Evolutionary conservation across 2,329 filamentous ascomycete genomes (phyloP), one percentile per base, ranked within the genome.

Genomic region (Teratosphaeria pseudoeucalypti): DNA sequence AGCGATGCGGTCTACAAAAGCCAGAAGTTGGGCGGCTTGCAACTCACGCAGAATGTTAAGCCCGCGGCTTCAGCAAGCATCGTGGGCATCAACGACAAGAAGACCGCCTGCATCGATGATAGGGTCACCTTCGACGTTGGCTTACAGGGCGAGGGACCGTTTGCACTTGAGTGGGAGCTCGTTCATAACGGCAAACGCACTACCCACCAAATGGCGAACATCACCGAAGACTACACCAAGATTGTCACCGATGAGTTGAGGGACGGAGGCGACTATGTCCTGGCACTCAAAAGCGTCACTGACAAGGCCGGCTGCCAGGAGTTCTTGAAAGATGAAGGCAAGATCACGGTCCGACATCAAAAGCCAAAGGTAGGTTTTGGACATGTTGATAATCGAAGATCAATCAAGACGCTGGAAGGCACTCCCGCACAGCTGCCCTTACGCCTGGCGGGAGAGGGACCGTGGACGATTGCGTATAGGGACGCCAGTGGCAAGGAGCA

Each of bases 151-250:
- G 91, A 97, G 67, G 81, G 86, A 19, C 94, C 95, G 0, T 97
- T 92, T 79, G 88, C 81, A 26, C 76, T 99, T 47, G 91, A 97
- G 70, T 99, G 95, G 77, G 94, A 97, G 73, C 78, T 96, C 49
- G 83, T 96, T 7, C 89, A 97, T 74, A 89, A 91, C 58, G 92
- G 92, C 58, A 95, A 89, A 74, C 85, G 92, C 57, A 86, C 84
- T 63, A 87, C 88, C 57, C 82, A 87, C 66, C 82, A 81, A 58
- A 79, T 84, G 29, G 78, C 82, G 0, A 79, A 82, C 59, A 88
- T 96, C 58, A 78, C 85, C 27, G 78, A 77, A 2, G 78, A 83
- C 56, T 75, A 79, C 26, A 86, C 86, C 70, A 87, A 80, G 43
- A 91, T 99, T 70, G 83, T 83, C 64, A 96, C 92, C 0, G 82